Base-by-base conservation (phyloP, 2,329 filamentous ascomycete genomes). In the Macrophomina tecta region DNA sequence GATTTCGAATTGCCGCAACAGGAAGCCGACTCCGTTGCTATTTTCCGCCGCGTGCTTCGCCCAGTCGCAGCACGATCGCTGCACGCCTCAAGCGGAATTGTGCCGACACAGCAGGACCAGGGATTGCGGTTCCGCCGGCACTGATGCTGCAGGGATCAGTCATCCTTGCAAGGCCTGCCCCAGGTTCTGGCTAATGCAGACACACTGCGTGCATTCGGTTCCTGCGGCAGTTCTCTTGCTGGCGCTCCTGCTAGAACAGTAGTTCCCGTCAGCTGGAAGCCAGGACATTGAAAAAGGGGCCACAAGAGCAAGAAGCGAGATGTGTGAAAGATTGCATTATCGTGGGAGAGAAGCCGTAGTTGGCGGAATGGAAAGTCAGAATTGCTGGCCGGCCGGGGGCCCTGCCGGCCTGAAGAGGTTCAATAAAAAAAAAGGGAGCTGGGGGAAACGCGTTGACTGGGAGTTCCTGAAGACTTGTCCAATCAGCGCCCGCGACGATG, bases 1-100 rank as follows among this genome's bases (percentile, higher is more conserved):
- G 56, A 61, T 61, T 46, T 23, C 5, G 40, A 23, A 61, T 61
- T 60, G 34, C 56, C 56, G 5, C 12, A 61, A 46, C 40, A 28
- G 56, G 56, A 16, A 61, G 48, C 14, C 40, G 18, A 9, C 16
- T 61, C 56, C 56, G 56, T 61, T 61, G 16, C 56, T 61, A 61
- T 61, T 61, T 61, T 48, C 56, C n/a, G n/a, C 40, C 30, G 28
- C 28, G 14, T 5, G 18, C 32, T n/a, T 55, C 42, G 36, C 40
- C 56, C 36, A 46, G 5, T 53, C 49, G 12, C 28, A 16, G 40
- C 56, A 9, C 40, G 16, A 61, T 61, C 16, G 23, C 40, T 5
- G 4, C n/a, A 18, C n/a, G 38, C 36, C 34, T 14, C 18, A 23
- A 30, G 28, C 16, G 30, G 40, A 34, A 23, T 12, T 18, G 5